Base-by-base conservation (phyloP, 768 basidiomycete genomes). In the Lactarius indigo region DNA sequence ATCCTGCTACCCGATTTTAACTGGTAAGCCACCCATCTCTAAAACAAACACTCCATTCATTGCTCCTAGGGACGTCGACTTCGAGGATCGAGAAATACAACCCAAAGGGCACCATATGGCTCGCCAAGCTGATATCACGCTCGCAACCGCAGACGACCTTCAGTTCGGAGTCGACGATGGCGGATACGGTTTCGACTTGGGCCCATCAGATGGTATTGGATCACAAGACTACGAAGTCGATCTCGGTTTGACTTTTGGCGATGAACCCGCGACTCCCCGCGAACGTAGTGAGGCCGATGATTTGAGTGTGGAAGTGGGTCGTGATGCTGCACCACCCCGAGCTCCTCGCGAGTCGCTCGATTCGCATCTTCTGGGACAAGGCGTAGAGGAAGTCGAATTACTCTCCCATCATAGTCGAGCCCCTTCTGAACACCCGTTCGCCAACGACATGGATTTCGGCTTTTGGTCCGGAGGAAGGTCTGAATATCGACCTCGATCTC, bases 111-210 rank as follows among this genome's bases (percentile, higher is more conserved):
- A 92, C 62, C 91, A 93, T 70, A 89, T 93, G 70, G 94, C 92
- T 15, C 85, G 90, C 64, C 81, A 89, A 61, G 91, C 91, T 12
- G 94, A 96, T 70, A 95, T 96, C 72, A 96, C 94, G 1, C 89
- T 96, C 44, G 85, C 87, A 56, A 87, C 86, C 42, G 85, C 86
- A 1, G 88, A 92, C 65, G 89, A 92, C 73, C 85, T 89, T 68
- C 82, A 85, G 58, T 84, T 88, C 69, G 89, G 87, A 74, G 74
- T 86, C 37, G 85, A 87, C 62, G 82, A 81, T 66, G 74, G 75
- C 9, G 78, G 76, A 50, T 89, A 87, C 70, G 86, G 86, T n/a
- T 91, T 91, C 67, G 91, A 90, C 71, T 82, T 92, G 56, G 91
- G 89, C 3, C 88, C 88, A 18, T 84, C 85, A 0, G 90, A 90